Base-by-base conservation (phyloP, 768 basidiomycete species). In the Boletus speciosus region DNA sequence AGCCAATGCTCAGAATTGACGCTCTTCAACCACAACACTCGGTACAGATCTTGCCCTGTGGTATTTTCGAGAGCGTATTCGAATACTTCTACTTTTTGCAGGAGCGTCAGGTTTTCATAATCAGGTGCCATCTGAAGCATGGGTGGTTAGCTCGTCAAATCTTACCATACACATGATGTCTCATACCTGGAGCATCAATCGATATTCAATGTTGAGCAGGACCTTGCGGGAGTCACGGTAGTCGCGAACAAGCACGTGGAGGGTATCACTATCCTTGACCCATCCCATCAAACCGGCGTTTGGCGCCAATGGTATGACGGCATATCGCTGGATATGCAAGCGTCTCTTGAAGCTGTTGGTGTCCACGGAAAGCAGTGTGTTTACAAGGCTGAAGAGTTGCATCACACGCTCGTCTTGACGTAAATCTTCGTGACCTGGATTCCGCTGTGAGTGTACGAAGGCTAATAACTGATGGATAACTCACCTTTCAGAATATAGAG, bases 61-160 rank as follows among this genome's bases (percentile, higher is more conserved):
- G 97, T 98, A 65, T 98, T 98, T 71, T 98, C 95, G 41, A 98
- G 78, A 6, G 97, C 95, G 62, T 98, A 98, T 71, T 98, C 94
- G 73, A 99, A 99, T 4, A 99, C 97, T 68, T 99, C 97, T 38
- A 99, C 91, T 76, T 99, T 99, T 69, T 99, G 96, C 47, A 99
- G 80, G 5, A 98, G 76, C 31, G 88, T 93, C 31, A 98, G 76
- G 63, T 87, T 91, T 70, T 98, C 96, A 70, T 98, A 99, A 66
- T 98, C 96, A 10, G 97, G 96, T 9, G 97, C 97, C 96, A 98
- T 98, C 94, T 98, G 60, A 37, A 50, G 34, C 41, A 38, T 39
- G 12, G 37, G 12, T 37, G 21, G 50, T 61, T 21, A 60, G 47
- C 19, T 42, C 34, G 21, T 29, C 36, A 40, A 21, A 11, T 34